A percentile compares a stretch with the other conserved stretches of the same genome.
phyloP scores from a whole-genome alignment of 2,329 filamentous ascomycete species.

The Ophiostoma sp. region DNA sequence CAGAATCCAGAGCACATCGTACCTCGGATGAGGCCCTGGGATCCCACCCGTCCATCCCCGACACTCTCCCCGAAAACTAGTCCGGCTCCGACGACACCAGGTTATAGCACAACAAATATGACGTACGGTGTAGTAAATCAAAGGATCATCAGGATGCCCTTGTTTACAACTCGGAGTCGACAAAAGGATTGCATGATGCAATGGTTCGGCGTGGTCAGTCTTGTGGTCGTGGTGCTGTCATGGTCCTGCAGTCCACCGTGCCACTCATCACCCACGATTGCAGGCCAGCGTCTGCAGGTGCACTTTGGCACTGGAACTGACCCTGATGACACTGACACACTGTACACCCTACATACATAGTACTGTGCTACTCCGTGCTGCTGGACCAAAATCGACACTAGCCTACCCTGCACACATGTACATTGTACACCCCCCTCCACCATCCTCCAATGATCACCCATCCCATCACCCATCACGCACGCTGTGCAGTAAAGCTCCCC shows the following conservation, averaged over 20 bases:
- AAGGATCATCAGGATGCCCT: neutral
- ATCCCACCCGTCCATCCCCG: conserved; percentile 3
- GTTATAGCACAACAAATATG: neutral
- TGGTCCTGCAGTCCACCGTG: neutral
- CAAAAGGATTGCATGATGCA: conserved; percentile 5
- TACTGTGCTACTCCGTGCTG: neutral
- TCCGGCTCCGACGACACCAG: neutral
- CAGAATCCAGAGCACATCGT: neutral
- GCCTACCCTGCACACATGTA: too few relatives aligned
- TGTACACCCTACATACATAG: too few relatives aligned
- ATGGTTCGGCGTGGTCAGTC: neutral
- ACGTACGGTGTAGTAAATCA: neutral
- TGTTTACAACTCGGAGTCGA: neutral
- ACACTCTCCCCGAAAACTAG: neutral
- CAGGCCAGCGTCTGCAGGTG: neutral
- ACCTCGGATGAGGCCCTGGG: conserved; percentile 1
- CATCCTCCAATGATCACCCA: neutral
- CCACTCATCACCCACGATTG: neutral
- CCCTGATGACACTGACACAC: neutral
- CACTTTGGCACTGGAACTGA: neutral
- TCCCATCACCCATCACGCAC: conserved; percentile 2
- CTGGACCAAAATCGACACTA: too few relatives aligned
- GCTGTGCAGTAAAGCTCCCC: neutral
- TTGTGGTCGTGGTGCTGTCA: neutral
- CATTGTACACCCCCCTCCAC: neutral